Conservation (phyloP, 2,329 filamentous ascomycete species). For the Colletotrichum sp. region DNA sequence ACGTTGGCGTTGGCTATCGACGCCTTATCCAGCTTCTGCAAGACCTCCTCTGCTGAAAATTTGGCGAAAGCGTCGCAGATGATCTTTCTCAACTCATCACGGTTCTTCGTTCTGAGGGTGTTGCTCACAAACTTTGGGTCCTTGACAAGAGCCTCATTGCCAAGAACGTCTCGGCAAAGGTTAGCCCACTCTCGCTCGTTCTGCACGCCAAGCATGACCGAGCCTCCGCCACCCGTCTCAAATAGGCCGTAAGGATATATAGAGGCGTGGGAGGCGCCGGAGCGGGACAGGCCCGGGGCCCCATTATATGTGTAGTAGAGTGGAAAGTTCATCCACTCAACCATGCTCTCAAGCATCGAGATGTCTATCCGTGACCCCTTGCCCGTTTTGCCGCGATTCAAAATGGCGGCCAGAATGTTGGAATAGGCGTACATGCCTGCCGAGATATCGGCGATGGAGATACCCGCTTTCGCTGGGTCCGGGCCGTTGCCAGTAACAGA, state of each 20-base stretch:
- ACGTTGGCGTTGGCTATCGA: slow-evolving; percentile 61
- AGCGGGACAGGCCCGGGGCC: slow-evolving; percentile 44
- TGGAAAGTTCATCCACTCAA: slow-evolving; percentile 64
- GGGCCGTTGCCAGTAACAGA: slow-evolving; percentile 52
- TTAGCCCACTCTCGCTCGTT: slow-evolving; percentile 62
- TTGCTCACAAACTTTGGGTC: slow-evolving; percentile 55
- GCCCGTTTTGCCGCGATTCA: slow-evolving; percentile 53
- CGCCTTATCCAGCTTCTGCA: slow-evolving; percentile 48
- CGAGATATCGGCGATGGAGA: slow-evolving; percentile 60
- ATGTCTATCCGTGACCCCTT: slow-evolving; percentile 56
- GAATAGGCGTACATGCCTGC: slow-evolving; percentile 58
- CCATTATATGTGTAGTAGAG: slow-evolving; percentile 58
- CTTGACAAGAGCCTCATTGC: slow-evolving; percentile 41
- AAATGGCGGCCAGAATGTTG: slow-evolving; percentile 54
- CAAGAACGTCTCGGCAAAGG: slow-evolving; percentile 52
- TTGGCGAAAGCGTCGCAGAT: slow-evolving; percentile 47
- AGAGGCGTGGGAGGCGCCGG: slow-evolving; percentile 57
- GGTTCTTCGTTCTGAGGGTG: slow-evolving; percentile 49
- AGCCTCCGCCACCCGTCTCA: slow-evolving; percentile 47
- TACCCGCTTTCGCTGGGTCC: slow-evolving; percentile 54
- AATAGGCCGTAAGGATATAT: slow-evolving; percentile 65
- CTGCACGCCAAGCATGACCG: slow-evolving; percentile 62
- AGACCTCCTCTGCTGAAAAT: slow-evolving; percentile 42
- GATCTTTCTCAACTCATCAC: slow-evolving; percentile 47
- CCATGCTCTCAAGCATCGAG: slow-evolving; percentile 63